Evolutionary conservation across 306 rosid genomes (phyloP).

Genomic region (Cucumis melo): DNA sequence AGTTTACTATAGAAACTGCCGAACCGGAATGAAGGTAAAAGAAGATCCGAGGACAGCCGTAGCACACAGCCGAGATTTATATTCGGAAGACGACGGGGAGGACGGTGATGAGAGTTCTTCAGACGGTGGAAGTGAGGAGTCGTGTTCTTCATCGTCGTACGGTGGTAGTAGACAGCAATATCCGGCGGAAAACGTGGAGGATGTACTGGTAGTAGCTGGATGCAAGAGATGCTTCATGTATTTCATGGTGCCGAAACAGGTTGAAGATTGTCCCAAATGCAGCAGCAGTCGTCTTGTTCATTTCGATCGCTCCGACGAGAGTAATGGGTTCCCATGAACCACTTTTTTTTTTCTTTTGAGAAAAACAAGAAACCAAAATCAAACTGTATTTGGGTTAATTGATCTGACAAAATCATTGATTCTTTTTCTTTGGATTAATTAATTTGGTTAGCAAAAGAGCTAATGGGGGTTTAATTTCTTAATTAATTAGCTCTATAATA

Average conservation of each 20-base stretch:
- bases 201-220: slow-evolving; percentile 89
- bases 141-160: slow-evolving; percentile 52
- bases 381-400: neutral
- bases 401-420: neutral
- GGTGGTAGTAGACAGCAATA: neutral
- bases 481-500: neutral
- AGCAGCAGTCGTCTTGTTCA: slow-evolving; percentile 66
- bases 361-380: neutral
- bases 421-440: neutral
- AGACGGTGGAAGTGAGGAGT: slow-evolving; percentile 56
- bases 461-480: neutral
- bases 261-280: slow-evolving; percentile 80
- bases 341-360: neutral
- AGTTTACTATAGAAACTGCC: slow-evolving; percentile 90
- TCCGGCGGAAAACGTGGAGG: slow-evolving; percentile 19
- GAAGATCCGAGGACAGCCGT: slow-evolving; percentile 63
- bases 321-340: neutral
- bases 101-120: slow-evolving; percentile 19
- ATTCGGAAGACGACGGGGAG: slow-evolving; percentile 29
- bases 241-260: slow-evolving; percentile 90
- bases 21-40: slow-evolving; percentile 82
- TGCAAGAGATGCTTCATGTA: slow-evolving; percentile 97
- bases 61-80: slow-evolving; percentile 23
- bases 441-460: neutral
- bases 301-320: slow-evolving; percentile 31